Percentiles rank a stretch among this genome's conserved stretches.
phyloP scores from a whole-genome alignment of 805 yeast genomes.

The Saccharomyces paradoxus region DNA sequence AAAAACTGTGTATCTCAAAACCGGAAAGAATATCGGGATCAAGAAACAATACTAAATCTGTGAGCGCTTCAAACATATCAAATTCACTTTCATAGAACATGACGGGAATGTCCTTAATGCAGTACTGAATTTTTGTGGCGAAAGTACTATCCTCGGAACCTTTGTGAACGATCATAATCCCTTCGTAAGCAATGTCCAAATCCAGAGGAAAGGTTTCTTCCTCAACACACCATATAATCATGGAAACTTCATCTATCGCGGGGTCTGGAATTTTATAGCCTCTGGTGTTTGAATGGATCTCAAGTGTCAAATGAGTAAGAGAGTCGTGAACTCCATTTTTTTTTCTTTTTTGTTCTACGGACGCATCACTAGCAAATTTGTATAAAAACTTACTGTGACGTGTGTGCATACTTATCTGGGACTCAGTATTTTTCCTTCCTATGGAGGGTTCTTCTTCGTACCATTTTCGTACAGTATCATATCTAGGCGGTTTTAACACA shows the following conservation, averaged over 20 bases:
- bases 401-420: conserved; percentile 48
- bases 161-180: conserved; percentile 26
- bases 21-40: conserved; percentile 91
- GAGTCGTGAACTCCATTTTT: conserved; percentile 36
- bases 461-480: conserved; percentile 23
- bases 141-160: conserved; percentile 3
- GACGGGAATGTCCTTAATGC: conserved; percentile 25
- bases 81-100: conserved; percentile 45
- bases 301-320: conserved; percentile 55
- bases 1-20: conserved; percentile 65
- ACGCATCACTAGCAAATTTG: conserved; percentile 4
- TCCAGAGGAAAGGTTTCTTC: conserved; percentile 34
- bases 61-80: conserved; percentile 48
- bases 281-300: conserved; percentile 56
- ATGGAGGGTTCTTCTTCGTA: conserved; percentile 7
- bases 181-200: conserved; percentile 31
- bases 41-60: conserved; percentile 45
- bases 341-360: conserved; percentile 26
- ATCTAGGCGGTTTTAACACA: conserved; percentile 41
- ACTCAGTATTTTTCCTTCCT: conserved; percentile 19
- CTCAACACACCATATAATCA: conserved; percentile 59
- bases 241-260: conserved; percentile 42
- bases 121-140: conserved; percentile 6
- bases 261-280: conserved; percentile 57
- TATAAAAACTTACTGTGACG: conserved; percentile 29